Conservation (phyloP, 805 yeast genomes). For the Suhomyces faveliae region DNA sequence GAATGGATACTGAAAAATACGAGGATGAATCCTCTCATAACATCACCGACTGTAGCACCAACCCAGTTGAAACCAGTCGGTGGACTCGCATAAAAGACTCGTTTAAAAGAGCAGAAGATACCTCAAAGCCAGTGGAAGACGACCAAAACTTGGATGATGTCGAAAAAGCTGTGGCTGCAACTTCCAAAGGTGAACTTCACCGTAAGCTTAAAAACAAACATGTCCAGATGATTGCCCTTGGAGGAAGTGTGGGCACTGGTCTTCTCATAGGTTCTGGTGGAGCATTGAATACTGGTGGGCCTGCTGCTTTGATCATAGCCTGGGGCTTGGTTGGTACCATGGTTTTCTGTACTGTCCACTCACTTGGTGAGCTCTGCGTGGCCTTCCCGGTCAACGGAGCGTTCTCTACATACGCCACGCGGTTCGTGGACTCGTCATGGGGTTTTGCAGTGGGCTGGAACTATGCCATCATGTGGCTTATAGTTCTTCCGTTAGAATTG, state of each 20-base stretch:
- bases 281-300: slow-evolving; percentile 41
- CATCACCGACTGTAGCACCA: background rate
- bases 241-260: slow-evolving; percentile 30
- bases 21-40: slow-evolving; percentile 3
- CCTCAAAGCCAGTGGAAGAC: background rate
- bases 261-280: slow-evolving; percentile 51
- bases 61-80: background rate
- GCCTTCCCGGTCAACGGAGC: slow-evolving; percentile 39
- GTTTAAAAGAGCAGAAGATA: slow-evolving; percentile 26
- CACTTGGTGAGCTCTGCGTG: slow-evolving; percentile 67
- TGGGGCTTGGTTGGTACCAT: slow-evolving; percentile 56
- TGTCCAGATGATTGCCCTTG: slow-evolving; percentile 28
- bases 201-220: slow-evolving; percentile 23
- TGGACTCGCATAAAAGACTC: slow-evolving; percentile 29
- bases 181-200: slow-evolving; percentile 24
- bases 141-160: slow-evolving; percentile 20
- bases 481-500: slow-evolving; percentile 37
- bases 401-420: slow-evolving; percentile 37
- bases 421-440: slow-evolving; percentile 39
- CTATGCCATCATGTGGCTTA: slow-evolving; percentile 39
- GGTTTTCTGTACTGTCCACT: slow-evolving; percentile 57
- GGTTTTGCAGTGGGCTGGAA: slow-evolving; percentile 42
- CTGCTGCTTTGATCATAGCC: slow-evolving; percentile 50
- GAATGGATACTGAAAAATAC: slow-evolving; percentile 3
- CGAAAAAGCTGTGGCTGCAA: slow-evolving; percentile 35